Evolutionary conservation across 371 early-diverging fungal species (phyloP).

Genomic region (Mucor sp.): DNA sequence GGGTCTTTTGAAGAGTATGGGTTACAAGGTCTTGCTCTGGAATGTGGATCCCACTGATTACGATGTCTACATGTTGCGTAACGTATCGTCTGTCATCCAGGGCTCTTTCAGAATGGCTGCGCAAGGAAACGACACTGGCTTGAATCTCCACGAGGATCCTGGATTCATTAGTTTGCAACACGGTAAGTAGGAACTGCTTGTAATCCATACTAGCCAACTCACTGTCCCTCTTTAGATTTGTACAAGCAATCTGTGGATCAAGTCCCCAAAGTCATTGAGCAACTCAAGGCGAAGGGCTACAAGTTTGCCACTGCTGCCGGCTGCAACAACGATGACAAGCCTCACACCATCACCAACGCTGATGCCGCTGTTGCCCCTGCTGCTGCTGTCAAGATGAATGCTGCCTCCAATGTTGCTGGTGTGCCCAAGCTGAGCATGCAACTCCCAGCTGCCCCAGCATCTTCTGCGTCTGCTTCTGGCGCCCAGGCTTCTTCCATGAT

Average conservation of each 20-base stretch:
- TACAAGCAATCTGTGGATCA: constrained; percentile 39
- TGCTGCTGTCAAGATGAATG: not conserved
- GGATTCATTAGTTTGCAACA: constrained; percentile 51
- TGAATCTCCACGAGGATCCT: constrained; percentile 43
- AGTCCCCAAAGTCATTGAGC: constrained; percentile 38
- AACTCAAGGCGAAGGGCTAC: constrained; percentile 28
- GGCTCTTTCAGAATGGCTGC: constrained; percentile 28
- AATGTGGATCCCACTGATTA: constrained; percentile 57
- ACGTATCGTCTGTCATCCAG: constrained; percentile 25
- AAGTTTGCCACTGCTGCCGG: constrained; percentile 40
- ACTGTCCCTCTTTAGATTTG: not conserved
- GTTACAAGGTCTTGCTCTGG: constrained; percentile 57
- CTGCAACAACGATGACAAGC: constrained; percentile 38
- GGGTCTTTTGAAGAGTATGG: constrained; percentile 44
- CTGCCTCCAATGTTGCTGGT: not conserved
- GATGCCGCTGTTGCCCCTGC: not conserved
- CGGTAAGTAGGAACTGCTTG: constrained; percentile 23
- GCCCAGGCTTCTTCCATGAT: constrained; percentile 1
- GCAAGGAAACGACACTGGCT: constrained; percentile 28
- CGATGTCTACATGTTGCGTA: constrained; percentile 29
- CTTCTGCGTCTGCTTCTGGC: not conserved
- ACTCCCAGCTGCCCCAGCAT: not conserved
- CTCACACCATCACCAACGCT: constrained; percentile 17
- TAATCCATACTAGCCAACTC: not conserved
- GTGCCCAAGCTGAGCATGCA: not conserved